Conservation (phyloP, 2,329 filamentous ascomycete species). For the Calonectria pseudoreteaudii region DNA sequence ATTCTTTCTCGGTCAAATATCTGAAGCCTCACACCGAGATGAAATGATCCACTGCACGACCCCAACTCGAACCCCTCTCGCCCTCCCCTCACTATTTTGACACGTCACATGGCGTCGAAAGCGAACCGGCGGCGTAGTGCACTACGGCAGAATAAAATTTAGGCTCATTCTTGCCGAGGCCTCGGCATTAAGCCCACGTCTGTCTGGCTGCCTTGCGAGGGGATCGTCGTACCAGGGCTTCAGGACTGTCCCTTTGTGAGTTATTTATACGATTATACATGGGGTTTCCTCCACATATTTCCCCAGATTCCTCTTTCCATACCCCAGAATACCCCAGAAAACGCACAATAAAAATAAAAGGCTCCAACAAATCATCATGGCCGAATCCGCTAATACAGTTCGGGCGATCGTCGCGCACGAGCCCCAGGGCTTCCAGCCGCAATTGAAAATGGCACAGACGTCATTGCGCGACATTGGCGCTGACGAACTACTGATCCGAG, state of each 20-base stretch:
- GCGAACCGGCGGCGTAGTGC: not conserved
- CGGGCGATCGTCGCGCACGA: not conserved
- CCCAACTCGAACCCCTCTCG: not conserved
- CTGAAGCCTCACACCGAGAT: not conserved
- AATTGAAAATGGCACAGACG: not conserved
- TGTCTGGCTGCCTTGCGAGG: too few species aligned
- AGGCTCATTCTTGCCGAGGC: not conserved
- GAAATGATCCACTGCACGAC: not conserved
- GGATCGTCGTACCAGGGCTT: not conserved
- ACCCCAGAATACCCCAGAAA: not conserved
- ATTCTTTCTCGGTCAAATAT: not conserved
- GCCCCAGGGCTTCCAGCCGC: not conserved
- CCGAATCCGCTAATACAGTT: not conserved
- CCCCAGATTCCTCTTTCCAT: not conserved
- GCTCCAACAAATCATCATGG: not conserved
- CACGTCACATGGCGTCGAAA: not conserved
- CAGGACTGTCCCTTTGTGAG: not conserved
- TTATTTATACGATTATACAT: not conserved
- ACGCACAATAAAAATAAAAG: too few species aligned
- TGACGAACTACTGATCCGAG: not conserved
- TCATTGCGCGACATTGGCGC: not conserved
- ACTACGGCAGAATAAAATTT: not conserved
- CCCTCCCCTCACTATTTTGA: not conserved
- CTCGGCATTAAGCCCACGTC: not conserved
- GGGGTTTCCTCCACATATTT: not conserved